phyloP scores from a whole-genome alignment of 805 yeast species.

The Pichia occidentalis region DNA sequence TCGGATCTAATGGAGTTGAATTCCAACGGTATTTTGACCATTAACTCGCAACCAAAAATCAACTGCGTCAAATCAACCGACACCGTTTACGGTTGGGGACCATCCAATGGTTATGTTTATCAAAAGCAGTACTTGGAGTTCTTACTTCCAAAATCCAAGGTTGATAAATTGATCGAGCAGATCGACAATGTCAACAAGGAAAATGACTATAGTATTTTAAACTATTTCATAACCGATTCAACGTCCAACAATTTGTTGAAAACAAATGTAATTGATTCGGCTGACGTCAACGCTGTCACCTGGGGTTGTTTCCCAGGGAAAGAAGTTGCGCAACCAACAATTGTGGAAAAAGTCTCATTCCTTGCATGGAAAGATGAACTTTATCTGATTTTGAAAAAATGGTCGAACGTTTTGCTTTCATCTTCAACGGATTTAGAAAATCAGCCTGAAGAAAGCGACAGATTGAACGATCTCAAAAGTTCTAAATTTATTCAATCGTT shows the following conservation, averaged over 20 bases:
- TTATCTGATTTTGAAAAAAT: slow-evolving; percentile 72
- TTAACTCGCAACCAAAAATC: slow-evolving; percentile 92
- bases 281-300: slow-evolving; percentile 85
- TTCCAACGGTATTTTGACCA: slow-evolving; percentile 61
- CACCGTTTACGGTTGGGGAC: slow-evolving; percentile 88
- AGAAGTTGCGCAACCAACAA: slow-evolving; percentile 92
- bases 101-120: slow-evolving; percentile 83
- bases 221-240: slow-evolving; percentile 69
- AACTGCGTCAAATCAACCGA: slow-evolving; percentile 73
- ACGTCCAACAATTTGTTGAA: slow-evolving; percentile 25
- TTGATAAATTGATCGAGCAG: slow-evolving; percentile 33
- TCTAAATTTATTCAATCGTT: slow-evolving; percentile 39
- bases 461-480: slow-evolving; percentile 19
- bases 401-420: slow-evolving; percentile 36
- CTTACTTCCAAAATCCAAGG: slow-evolving; percentile 52
- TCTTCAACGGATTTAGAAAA: slow-evolving; percentile 30
- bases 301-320: slow-evolving; percentile 98
- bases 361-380: slow-evolving; percentile 98
- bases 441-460: slow-evolving; percentile 18
- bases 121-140: slow-evolving; percentile 92
- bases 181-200: slow-evolving; percentile 41
- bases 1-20: slow-evolving; percentile 58
- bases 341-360: slow-evolving; percentile 86
- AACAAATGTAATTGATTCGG: slow-evolving; percentile 54
- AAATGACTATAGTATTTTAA: slow-evolving; percentile 45